Evolutionary conservation across 768 basidiomycete genomes (phyloP).

Genomic region (Tricholoma furcatifolium): DNA sequence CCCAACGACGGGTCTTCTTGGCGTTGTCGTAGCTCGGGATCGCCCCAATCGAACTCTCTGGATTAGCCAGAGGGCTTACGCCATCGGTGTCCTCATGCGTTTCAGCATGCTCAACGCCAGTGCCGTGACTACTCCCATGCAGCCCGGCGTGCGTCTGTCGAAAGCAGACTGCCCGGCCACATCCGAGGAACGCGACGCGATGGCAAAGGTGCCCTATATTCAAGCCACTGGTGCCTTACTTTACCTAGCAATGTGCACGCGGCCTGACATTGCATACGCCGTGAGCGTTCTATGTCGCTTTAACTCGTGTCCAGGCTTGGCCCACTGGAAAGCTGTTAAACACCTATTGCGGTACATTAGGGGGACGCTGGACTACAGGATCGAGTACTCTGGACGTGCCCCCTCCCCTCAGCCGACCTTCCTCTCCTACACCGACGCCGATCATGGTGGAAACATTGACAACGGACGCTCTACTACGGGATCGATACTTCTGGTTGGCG

Average conservation of each 20-base stretch:
- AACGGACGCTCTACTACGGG: no score
- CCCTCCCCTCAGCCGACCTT: no score
- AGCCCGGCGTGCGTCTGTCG: conserved; percentile 7
- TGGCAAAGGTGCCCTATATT: conserved; percentile 7
- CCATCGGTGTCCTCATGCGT: background rate
- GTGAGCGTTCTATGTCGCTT: no score
- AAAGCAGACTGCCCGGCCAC: conserved; percentile 5
- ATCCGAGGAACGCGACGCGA: background rate
- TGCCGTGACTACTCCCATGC: conserved; percentile 9
- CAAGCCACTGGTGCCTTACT: conserved; percentile 10
- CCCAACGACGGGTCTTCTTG: no score
- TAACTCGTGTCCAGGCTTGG: conserved; percentile 1
- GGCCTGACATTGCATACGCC: no score
- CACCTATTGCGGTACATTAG: conserved; percentile 9
- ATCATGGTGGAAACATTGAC: no score
- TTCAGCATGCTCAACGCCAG: conserved; percentile 11
- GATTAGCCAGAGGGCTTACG: conserved; percentile 4
- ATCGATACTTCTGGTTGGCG: no score
- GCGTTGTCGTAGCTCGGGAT: no score
- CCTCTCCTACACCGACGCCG: no score
- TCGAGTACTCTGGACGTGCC: no score
- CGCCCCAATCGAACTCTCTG: background rate
- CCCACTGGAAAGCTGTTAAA: conserved; percentile 13
- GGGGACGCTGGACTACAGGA: conserved; percentile 17
- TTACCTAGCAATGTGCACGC: no score